These are phyloP conservation scores for Pilatotrama ljubarskyi DNA, from an alignment of 768 basidiomycete species.

Conservation along the genomic window DNA sequence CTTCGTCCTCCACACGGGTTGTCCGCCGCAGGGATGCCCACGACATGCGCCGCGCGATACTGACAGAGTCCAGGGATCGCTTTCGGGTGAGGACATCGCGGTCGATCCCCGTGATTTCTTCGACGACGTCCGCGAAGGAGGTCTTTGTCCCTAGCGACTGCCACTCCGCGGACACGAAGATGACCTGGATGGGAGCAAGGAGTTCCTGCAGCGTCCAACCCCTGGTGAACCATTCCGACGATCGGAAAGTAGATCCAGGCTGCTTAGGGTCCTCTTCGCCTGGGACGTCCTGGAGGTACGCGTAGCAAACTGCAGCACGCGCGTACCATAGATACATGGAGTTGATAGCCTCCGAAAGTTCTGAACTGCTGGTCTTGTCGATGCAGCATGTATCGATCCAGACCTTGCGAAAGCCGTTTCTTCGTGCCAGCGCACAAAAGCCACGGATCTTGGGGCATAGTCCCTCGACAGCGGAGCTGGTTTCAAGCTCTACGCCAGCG, in stretches of 20 bases:
- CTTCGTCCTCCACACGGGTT: background rate
- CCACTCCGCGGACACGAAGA: background rate
- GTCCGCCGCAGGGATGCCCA: background rate
- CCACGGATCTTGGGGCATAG: background rate
- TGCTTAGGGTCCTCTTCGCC: background rate
- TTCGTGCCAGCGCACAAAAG: background rate
- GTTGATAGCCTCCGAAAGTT: conserved; percentile 14
- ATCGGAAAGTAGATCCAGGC: no score
- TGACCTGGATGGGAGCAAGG: background rate
- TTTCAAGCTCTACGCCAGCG: no score
- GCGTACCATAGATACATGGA: conserved; percentile 9
- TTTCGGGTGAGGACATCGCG: no score
- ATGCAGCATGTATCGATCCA: conserved; percentile 17
- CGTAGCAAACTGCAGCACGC: conserved; percentile 5
- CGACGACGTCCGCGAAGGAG: background rate
- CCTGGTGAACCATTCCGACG: no score
- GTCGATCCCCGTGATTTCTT: background rate
- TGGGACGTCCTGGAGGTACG: background rate
- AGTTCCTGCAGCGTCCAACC: background rate
- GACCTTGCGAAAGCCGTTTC: background rate
- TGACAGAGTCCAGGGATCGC: background rate
- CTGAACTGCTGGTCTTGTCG: conserved; percentile 13
- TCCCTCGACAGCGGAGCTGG: background rate
- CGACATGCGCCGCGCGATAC: background rate
- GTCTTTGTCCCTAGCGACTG: background rate